Percentiles rank a stretch among this genome's conserved stretches.
phyloP scores from a whole-genome alignment of 2,329 filamentous ascomycete species.

The Malbranchea zuffiana region DNA sequence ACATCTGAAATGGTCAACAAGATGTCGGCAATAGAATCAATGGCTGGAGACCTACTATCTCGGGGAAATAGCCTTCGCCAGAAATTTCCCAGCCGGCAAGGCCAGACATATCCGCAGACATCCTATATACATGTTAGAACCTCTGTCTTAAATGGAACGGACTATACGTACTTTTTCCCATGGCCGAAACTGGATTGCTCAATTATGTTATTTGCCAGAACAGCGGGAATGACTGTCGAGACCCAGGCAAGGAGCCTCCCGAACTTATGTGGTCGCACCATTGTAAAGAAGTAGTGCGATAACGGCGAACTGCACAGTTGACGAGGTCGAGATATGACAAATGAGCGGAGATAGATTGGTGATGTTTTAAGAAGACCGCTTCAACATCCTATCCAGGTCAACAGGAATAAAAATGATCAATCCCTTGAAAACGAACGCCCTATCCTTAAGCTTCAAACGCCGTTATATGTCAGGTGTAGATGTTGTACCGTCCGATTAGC shows the following conservation, averaged over 20 bases:
- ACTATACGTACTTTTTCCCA: slow-evolving; percentile 44
- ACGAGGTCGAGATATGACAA: slow-evolving; percentile 2
- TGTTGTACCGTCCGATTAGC: too few relatives aligned
- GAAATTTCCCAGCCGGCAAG: slow-evolving; percentile 47
- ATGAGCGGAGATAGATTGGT: too few relatives aligned
- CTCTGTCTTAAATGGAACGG: background rate
- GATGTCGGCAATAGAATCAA: background rate
- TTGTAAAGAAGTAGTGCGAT: slow-evolving; percentile 8
- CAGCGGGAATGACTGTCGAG: slow-evolving; percentile 39
- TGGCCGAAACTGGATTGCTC: slow-evolving; percentile 70
- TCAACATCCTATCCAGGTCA: too few relatives aligned
- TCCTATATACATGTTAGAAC: slow-evolving; percentile 32
- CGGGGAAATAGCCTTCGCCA: slow-evolving; percentile 46
- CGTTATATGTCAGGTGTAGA: too few relatives aligned
- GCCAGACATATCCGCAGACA: slow-evolving; percentile 45
- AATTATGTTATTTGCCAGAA: slow-evolving; percentile 55
- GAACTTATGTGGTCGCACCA: slow-evolving; percentile 18
- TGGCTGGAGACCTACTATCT: slow-evolving; percentile 33
- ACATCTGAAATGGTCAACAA: slow-evolving; percentile 42
- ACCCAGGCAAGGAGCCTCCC: slow-evolving; percentile 35
- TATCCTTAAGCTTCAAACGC: too few relatives aligned
- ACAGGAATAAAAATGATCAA: too few relatives aligned
- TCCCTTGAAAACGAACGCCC: too few relatives aligned
- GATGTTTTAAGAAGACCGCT: too few relatives aligned
- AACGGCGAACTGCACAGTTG: slow-evolving; percentile 9